A percentile compares a stretch with the other conserved stretches of the same genome.
Conservation (phyloP, 495 filamentous ascomycete genomes). For the Letharia lupina region DNA sequence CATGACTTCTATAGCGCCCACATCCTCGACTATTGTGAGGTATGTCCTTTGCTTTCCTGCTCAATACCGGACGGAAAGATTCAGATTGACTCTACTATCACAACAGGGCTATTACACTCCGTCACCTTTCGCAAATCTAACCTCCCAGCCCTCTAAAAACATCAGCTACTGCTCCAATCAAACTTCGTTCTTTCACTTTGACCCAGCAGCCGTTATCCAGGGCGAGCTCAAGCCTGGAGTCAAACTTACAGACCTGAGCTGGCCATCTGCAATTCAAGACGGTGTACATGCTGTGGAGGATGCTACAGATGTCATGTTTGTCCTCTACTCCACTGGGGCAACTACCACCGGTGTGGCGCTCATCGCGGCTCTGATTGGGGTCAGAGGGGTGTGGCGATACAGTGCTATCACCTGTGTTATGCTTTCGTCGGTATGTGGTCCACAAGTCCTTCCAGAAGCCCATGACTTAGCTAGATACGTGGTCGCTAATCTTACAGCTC, state of each 20-base stretch:
- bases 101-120: constrained; percentile 48
- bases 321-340: constrained; percentile 58
- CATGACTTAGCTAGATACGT: neutral
- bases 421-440: constrained; percentile 34
- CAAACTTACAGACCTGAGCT: constrained; percentile 47
- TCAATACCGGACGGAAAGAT: neutral
- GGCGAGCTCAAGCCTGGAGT: constrained; percentile 45
- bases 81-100: neutral
- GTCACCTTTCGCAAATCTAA: constrained; percentile 35
- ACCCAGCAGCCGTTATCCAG: constrained; percentile 49
- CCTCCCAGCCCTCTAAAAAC: constrained; percentile 41
- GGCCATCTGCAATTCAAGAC: constrained; percentile 54
- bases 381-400: constrained; percentile 34
- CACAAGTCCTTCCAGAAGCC: neutral
- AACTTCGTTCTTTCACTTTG: constrained; percentile 47
- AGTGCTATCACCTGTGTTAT: constrained; percentile 37
- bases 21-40: constrained; percentile 58
- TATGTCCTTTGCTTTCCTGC: neutral
- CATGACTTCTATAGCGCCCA: constrained; percentile 70
- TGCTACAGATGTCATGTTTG: constrained; percentile 47
- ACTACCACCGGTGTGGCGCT: constrained; percentile 49
- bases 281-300: constrained; percentile 45
- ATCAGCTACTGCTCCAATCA: constrained; percentile 54
- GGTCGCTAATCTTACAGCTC: constrained; percentile 26
- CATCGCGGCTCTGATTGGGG: constrained; percentile 37